These are phyloP conservation scores for Clonostachys rhizophaga DNA, from an alignment of 2,329 filamentous ascomycete species.

Conservation along the genomic window DNA sequence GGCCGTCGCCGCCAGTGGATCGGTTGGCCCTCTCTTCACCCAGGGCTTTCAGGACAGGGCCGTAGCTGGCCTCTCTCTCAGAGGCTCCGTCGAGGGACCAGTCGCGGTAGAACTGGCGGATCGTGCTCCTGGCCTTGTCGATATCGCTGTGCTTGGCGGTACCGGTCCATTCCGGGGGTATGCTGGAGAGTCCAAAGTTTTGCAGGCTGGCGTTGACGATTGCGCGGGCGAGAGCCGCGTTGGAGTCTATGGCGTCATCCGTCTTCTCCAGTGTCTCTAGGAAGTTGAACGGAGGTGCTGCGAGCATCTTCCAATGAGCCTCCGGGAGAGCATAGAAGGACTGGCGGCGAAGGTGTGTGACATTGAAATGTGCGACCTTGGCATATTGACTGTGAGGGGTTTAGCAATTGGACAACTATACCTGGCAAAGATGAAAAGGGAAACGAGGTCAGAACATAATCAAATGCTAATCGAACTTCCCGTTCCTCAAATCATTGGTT, in stretches of 20 bases:
- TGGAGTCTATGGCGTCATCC: slow-evolving; percentile 84
- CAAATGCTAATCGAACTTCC: no score
- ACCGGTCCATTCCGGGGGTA: slow-evolving; percentile 63
- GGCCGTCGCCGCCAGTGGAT: slow-evolving; percentile 1
- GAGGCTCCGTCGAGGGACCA: slow-evolving; percentile 75
- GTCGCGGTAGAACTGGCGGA: slow-evolving; percentile 92
- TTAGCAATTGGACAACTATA: no score
- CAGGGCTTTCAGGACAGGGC: slow-evolving; percentile 66
- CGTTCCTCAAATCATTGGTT: no score
- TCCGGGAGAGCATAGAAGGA: slow-evolving; percentile 89
- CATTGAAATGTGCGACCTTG: slow-evolving; percentile 80
- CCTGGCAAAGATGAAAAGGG: no score
- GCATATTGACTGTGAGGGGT: slow-evolving; percentile 66
- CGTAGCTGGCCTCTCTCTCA: slow-evolving; percentile 76
- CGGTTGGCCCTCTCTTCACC: slow-evolving; percentile 34
- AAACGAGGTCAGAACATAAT: no score
- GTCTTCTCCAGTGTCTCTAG: slow-evolving; percentile 73
- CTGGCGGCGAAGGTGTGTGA: slow-evolving; percentile 84
- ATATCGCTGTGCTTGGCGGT: slow-evolving; percentile 70
- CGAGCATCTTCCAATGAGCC: slow-evolving; percentile 77
- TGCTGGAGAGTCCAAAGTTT: slow-evolving; percentile 56
- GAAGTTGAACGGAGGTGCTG: slow-evolving; percentile 76
- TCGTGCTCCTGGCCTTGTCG: slow-evolving; percentile 87
- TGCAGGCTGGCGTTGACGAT: slow-evolving; percentile 69
- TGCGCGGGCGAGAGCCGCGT: slow-evolving; percentile 74